Evolutionary conservation across 1,284 basidiomycete species (phyloP).

Genomic region (Ustanciosporium gigantosporum): DNA sequence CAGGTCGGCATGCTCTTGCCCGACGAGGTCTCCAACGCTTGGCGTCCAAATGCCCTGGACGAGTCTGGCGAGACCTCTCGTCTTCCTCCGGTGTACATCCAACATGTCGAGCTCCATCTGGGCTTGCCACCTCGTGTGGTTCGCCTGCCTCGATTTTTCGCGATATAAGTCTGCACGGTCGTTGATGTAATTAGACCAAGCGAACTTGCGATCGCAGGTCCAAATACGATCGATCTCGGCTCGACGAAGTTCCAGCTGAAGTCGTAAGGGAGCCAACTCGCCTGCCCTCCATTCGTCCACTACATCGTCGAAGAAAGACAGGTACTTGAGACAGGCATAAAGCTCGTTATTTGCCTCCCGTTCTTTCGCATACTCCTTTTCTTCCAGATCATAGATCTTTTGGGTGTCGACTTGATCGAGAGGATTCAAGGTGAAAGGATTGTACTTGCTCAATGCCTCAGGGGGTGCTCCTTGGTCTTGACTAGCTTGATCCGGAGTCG

Average conservation of each 20-base stretch:
- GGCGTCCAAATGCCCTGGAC: slow-evolving; percentile 9
- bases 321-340: slow-evolving; percentile 14
- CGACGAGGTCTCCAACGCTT: background rate
- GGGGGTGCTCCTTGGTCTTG: slow-evolving; percentile 2
- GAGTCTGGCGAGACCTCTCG: slow-evolving; percentile 13
- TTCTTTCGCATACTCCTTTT: slow-evolving; percentile 19
- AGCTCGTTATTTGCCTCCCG: slow-evolving; percentile 13
- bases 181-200: slow-evolving; percentile 26
- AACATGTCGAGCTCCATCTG: slow-evolving; percentile 33
- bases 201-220: slow-evolving; percentile 33
- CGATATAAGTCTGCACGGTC: slow-evolving; percentile 16
- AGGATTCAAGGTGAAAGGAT: slow-evolving; percentile 13
- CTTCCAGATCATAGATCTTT: slow-evolving; percentile 16
- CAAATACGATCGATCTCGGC: slow-evolving; percentile 32
- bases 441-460: slow-evolving; percentile 6
- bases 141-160: slow-evolving; percentile 4
- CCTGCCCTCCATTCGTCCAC: slow-evolving; percentile 33
- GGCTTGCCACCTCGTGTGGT: slow-evolving; percentile 21
- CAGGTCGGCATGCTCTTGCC: slow-evolving; percentile 1
- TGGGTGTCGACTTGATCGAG: slow-evolving; percentile 22
- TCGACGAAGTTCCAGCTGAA: slow-evolving; percentile 31
- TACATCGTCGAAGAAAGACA: slow-evolving; percentile 27
- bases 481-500: background rate
- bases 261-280: slow-evolving; percentile 17
- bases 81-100: slow-evolving; percentile 17